These are phyloP conservation scores for Pestalotiopsis sp. DNA, from an alignment of 2,329 filamentous ascomycete genomes.

Conservation along the genomic window DNA sequence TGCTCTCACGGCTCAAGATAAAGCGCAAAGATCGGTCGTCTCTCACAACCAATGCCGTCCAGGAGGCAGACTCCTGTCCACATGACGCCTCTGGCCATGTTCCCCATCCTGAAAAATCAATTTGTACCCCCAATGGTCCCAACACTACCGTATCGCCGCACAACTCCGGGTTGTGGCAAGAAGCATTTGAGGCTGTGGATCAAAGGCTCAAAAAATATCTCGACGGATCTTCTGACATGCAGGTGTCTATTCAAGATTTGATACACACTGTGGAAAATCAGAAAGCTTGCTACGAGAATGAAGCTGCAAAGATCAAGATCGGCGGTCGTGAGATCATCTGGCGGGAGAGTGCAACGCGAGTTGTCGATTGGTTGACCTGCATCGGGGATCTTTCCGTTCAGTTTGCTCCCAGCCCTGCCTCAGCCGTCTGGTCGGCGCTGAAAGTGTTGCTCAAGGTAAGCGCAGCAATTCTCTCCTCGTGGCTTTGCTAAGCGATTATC, in stretches of 20 bases:
- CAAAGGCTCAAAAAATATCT: too few species aligned
- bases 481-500: too few species aligned
- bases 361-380: background rate
- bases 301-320: background rate
- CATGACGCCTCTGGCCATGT: background rate
- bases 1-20: background rate
- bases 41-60: background rate
- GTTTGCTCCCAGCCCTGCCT: background rate
- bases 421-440: background rate
- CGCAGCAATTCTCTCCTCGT: too few species aligned
- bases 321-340: background rate
- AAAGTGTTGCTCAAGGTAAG: background rate
- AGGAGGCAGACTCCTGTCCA: background rate
- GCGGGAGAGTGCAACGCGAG: background rate
- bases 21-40: background rate
- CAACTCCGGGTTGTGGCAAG: too few species aligned
- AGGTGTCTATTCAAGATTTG: background rate
- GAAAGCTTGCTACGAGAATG: background rate
- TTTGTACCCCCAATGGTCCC: too few species aligned
- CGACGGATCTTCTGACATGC: background rate
- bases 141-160: too few species aligned
- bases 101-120: too few species aligned
- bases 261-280: background rate
- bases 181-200: too few species aligned
- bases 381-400: background rate